These are phyloP conservation scores for Arabidopsis arenosa DNA, from an alignment of 345 rosid species.

Conservation along the genomic window DNA sequence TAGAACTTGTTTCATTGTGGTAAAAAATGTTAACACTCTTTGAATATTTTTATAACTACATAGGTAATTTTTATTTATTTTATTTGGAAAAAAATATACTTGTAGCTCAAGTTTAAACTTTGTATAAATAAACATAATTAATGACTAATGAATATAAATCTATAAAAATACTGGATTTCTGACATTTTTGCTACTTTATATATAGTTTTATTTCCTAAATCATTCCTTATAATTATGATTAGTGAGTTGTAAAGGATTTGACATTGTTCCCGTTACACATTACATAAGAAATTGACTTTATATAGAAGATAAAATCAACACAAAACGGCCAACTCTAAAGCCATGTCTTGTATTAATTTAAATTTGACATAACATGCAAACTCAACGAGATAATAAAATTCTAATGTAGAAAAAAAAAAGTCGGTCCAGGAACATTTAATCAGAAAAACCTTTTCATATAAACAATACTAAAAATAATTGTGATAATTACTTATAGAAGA, in stretches of 20 bases:
- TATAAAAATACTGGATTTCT: no score
- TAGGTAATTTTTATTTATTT: not conserved
- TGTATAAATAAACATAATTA: not conserved
- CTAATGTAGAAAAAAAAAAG: slow-evolving; percentile 7
- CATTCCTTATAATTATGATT: slow-evolving; percentile 21
- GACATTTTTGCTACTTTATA: not conserved
- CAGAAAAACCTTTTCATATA: slow-evolving; percentile 13
- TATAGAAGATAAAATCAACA: slow-evolving; percentile 30
- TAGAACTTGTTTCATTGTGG: not conserved
- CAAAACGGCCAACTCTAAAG: slow-evolving; percentile 39
- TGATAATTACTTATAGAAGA: slow-evolving; percentile 25
- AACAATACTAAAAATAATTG: slow-evolving; percentile 16
- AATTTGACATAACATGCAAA: slow-evolving; percentile 46
- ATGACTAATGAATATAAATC: no score
- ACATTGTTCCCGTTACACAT: slow-evolving; percentile 36
- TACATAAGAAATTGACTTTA: slow-evolving; percentile 33
- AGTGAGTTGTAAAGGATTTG: slow-evolving; percentile 43
- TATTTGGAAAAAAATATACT: no score
- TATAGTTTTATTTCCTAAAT: not conserved
- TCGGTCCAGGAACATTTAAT: slow-evolving; percentile 48
- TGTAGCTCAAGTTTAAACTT: not conserved
- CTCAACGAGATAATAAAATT: slow-evolving; percentile 35
- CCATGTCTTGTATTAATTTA: slow-evolving; percentile 36
- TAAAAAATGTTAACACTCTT: not conserved
- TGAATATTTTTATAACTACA: not conserved